Percentiles rank a stretch among this genome's conserved stretches.
Evolutionary conservation across 1,284 basidiomycete genomes (phyloP).

Genomic region (Ganoderma resinaceum): DNA sequence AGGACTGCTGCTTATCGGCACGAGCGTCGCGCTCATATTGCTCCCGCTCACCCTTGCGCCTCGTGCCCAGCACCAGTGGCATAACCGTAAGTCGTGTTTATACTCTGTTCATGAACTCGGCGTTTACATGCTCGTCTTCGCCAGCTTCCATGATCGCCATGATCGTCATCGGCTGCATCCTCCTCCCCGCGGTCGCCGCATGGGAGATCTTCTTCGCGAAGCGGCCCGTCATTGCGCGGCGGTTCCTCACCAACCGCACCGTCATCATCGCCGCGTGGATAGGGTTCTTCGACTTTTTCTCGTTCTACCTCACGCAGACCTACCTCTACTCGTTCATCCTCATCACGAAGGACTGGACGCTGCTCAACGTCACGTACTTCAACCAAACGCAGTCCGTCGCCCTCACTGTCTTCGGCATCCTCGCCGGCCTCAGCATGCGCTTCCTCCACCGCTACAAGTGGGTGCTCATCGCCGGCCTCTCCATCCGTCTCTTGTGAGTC

Average conservation of each 20-base stretch:
- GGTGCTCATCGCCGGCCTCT: conserved; percentile 69
- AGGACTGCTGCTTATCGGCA: conserved; percentile 64
- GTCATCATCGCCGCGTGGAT: conserved; percentile 69
- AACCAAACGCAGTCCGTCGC: conserved; percentile 63
- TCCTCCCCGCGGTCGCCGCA: conserved; percentile 52
- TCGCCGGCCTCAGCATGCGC: conserved; percentile 64
- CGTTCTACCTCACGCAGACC: conserved; percentile 66
- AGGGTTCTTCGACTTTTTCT: conserved; percentile 75
- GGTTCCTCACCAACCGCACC: conserved; percentile 64
- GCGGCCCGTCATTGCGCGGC: conserved; percentile 58
- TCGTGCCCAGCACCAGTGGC: conserved; percentile 46
- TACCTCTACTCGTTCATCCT: conserved; percentile 69
- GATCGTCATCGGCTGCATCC: conserved; percentile 55
- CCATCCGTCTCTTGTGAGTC: conserved; percentile 62
- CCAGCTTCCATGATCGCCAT: conserved; percentile 64
- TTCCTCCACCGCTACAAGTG: conserved; percentile 65
- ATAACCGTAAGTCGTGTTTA: conserved; percentile 38
- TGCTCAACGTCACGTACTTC: conserved; percentile 62
- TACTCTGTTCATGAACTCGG: neutral
- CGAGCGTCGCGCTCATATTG: conserved; percentile 60
- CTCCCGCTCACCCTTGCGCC: conserved; percentile 63
- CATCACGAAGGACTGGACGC: conserved; percentile 67
- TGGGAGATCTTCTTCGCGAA: conserved; percentile 60
- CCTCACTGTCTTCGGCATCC: conserved; percentile 70
- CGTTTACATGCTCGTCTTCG: neutral